Percentiles rank a stretch among this genome's conserved stretches.
Conservation (phyloP, 2,329 filamentous ascomycete genomes). For the Fusarium nematophilum region DNA sequence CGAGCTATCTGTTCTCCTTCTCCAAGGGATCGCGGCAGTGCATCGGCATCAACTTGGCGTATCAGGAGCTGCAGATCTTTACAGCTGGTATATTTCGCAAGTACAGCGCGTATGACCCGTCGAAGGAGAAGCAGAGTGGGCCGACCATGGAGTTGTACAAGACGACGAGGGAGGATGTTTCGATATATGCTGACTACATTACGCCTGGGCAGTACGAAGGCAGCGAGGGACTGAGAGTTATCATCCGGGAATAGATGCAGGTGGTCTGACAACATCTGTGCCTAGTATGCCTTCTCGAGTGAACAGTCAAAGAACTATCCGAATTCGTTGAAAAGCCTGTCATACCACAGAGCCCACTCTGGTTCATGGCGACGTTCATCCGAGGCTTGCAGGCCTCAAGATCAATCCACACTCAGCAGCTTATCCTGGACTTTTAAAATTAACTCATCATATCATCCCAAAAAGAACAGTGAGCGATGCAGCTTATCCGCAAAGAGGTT, state of each 20-base stretch:
- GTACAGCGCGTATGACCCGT: slow-evolving; percentile 28
- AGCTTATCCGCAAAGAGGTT: too few species aligned
- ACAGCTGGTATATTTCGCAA: slow-evolving; percentile 34
- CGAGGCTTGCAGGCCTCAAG: too few species aligned
- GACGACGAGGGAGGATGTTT: slow-evolving; percentile 27
- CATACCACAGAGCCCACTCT: too few species aligned
- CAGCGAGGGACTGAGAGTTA: slow-evolving; percentile 21
- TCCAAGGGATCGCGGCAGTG: slow-evolving; percentile 32
- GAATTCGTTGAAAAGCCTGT: too few species aligned
- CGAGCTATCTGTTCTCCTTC: slow-evolving; percentile 22
- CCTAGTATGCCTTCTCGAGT: too few species aligned
- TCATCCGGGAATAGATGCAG: slow-evolving; percentile 7
- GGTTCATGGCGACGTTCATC: too few species aligned
- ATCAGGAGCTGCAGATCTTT: slow-evolving; percentile 33
- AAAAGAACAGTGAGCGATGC: too few species aligned
- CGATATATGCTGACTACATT: slow-evolving; percentile 27
- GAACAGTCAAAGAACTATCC: too few species aligned
- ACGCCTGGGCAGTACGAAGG: slow-evolving; percentile 19
- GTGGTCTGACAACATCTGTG: not conserved
- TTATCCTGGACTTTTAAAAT: too few species aligned
- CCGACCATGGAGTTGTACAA: slow-evolving; percentile 33
- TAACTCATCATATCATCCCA: too few species aligned
- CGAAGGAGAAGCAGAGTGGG: slow-evolving; percentile 1
- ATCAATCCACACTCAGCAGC: too few species aligned
- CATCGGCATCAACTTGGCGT: slow-evolving; percentile 35